phyloP scores from a whole-genome alignment of 495 filamentous ascomycete genomes.

The Glarea lozoyensis region DNA sequence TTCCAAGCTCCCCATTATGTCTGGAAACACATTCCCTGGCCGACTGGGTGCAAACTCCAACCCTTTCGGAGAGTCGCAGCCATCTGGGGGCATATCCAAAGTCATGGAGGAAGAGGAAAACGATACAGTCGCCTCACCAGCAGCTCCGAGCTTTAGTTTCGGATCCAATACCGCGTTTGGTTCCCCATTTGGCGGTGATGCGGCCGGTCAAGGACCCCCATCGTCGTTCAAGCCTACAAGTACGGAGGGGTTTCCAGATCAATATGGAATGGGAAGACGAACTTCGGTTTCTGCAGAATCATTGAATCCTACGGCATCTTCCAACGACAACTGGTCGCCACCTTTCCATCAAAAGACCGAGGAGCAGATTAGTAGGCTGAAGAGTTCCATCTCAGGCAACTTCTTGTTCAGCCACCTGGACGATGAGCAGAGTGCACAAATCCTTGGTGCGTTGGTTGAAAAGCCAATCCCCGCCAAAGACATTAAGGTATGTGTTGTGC shows the following conservation, averaged over 20 bases:
- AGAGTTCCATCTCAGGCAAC: constrained; percentile 74
- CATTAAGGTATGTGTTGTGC: constrained; percentile 59
- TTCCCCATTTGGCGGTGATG: constrained; percentile 40
- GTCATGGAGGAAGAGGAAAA: constrained; percentile 52
- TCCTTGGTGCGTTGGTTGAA: constrained; percentile 85
- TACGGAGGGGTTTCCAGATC: constrained; percentile 68
- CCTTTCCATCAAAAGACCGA: constrained; percentile 72
- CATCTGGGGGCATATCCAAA: constrained; percentile 35
- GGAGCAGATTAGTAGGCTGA: constrained; percentile 73
- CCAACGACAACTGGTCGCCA: constrained; percentile 82
- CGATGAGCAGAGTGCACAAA: constrained; percentile 79
- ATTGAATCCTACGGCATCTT: constrained; percentile 75
- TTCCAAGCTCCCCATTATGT: constrained; percentile 27
- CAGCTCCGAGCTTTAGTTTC: constrained; percentile 37
- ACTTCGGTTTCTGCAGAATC: constrained; percentile 97
- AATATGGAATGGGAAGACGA: constrained; percentile 88
- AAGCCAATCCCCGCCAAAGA: constrained; percentile 91
- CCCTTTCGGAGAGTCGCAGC: constrained; percentile 28
- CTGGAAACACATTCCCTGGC: constrained; percentile 44
- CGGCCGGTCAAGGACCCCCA: constrained; percentile 19
- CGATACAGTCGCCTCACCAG: constrained; percentile 47
- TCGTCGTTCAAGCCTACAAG: constrained; percentile 29
- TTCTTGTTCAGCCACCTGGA: constrained; percentile 94
- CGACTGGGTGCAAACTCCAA: constrained; percentile 44
- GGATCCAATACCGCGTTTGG: constrained; percentile 26